Evolutionary conservation across 2,329 filamentous ascomycete genomes (phyloP).

Genomic region (Phialophora chinensis): DNA sequence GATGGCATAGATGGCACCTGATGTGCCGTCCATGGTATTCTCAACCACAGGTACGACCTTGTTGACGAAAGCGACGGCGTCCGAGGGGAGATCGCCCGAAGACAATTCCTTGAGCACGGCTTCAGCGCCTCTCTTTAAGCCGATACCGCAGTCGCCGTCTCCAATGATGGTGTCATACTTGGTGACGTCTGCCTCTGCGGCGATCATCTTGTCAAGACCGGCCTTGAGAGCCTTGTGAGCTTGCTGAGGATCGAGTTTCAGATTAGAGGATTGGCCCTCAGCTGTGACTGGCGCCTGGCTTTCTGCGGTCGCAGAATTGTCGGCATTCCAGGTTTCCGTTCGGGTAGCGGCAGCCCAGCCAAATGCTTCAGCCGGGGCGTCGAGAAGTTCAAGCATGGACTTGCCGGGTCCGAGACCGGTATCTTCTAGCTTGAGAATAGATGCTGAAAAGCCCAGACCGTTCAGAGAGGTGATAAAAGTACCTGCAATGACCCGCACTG

Average conservation of each 20-base stretch:
- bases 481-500: conserved; percentile 66
- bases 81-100: conserved; percentile 54
- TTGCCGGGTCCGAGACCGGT: conserved; percentile 61
- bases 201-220: conserved; percentile 65
- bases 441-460: conserved; percentile 73
- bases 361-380: conserved; percentile 69
- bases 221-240: conserved; percentile 60
- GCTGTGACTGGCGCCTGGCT: conserved; percentile 50
- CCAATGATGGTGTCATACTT: conserved; percentile 80
- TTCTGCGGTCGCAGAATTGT: conserved; percentile 50
- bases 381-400: conserved; percentile 68
- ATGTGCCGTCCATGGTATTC: conserved; percentile 74
- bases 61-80: conserved; percentile 65
- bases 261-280: conserved; percentile 59
- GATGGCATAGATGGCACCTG: conserved; percentile 81
- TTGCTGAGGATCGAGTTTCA: conserved; percentile 58
- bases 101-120: conserved; percentile 55
- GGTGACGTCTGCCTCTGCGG: conserved; percentile 69
- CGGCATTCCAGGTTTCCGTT: conserved; percentile 64
- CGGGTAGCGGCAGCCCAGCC: conserved; percentile 69
- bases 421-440: conserved; percentile 67
- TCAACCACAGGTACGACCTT: conserved; percentile 69
- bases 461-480: conserved; percentile 77
- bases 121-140: conserved; percentile 85
- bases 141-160: conserved; percentile 88